These are phyloP conservation scores for Suhomyces ambrosiae DNA, from an alignment of 1,139 yeast genomes.

Conservation along the genomic window DNA sequence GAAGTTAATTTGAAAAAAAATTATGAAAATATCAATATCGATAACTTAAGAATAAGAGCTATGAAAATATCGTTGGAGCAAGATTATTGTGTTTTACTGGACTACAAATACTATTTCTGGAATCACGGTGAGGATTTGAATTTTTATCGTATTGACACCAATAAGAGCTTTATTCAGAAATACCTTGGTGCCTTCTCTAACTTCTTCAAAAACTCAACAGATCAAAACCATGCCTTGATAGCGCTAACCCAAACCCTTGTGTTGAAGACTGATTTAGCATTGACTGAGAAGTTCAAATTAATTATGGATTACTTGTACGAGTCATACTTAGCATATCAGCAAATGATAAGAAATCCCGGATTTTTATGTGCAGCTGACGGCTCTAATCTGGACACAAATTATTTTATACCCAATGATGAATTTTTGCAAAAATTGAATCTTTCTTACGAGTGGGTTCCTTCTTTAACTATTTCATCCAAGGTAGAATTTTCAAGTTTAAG, in stretches of 20 bases:
- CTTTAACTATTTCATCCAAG: background rate
- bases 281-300: conserved; percentile 5
- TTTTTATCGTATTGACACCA: conserved; percentile 1
- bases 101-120: conserved; percentile 2
- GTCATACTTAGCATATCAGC: conserved; percentile 7
- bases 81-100: conserved; percentile 2
- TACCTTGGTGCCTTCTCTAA: conserved; percentile 8
- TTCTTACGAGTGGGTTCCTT: background rate
- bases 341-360: background rate
- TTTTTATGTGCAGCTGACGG: background rate
- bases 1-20: background rate
- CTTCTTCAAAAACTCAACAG: conserved; percentile 11
- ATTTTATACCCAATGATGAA: background rate
- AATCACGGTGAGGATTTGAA: background rate
- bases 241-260: conserved; percentile 11
- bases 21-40: background rate
- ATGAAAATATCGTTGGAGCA: conserved; percentile 8
- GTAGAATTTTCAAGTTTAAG: background rate
- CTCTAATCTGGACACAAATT: too few species aligned
- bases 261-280: conserved; percentile 9
- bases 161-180: conserved; percentile 2
- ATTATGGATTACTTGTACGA: conserved; percentile 11
- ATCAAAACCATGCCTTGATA: conserved; percentile 9
- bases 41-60: conserved; percentile 4
- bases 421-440: background rate